phyloP scores from a whole-genome alignment of 2,329 filamentous ascomycete genomes.

The Bipolaris oryzae region DNA sequence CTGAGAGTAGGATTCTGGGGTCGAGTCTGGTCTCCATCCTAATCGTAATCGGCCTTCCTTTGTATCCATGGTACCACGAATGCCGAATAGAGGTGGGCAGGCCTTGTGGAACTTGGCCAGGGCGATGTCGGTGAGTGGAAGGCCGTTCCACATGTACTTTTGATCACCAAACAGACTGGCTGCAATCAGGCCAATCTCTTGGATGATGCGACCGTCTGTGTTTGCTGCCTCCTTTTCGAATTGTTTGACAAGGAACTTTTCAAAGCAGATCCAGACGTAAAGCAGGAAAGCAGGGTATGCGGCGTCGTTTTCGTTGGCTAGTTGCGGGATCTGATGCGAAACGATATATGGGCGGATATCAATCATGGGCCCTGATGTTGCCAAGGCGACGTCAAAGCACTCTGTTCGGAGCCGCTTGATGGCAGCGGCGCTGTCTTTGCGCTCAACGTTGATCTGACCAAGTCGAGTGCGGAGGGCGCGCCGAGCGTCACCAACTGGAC shows the following conservation, averaged over 20 bases:
- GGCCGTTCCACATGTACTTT: slow-evolving; percentile 69
- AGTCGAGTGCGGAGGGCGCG: slow-evolving; percentile 39
- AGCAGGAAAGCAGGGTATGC: slow-evolving; percentile 58
- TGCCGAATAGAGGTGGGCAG: slow-evolving; percentile 86
- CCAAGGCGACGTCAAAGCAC: slow-evolving; percentile 34
- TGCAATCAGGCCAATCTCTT: slow-evolving; percentile 78
- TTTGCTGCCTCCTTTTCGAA: slow-evolving; percentile 50
- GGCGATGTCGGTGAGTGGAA: slow-evolving; percentile 78
- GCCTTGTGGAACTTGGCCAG: slow-evolving; percentile 82
- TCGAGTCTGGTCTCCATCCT: slow-evolving; percentile 38
- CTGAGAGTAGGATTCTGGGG: slow-evolving; percentile 74
- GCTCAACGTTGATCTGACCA: slow-evolving; percentile 43
- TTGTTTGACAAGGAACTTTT: slow-evolving; percentile 74
- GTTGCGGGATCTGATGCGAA: slow-evolving; percentile 36
- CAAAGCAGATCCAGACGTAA: slow-evolving; percentile 77
- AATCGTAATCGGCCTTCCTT: slow-evolving; percentile 44
- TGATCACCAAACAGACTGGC: slow-evolving; percentile 75
- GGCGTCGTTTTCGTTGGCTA: slow-evolving; percentile 37
- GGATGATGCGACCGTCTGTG: slow-evolving; percentile 59
- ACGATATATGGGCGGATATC: slow-evolving; percentile 48
- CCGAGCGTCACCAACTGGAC: slow-evolving; percentile 39
- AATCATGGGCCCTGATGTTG: slow-evolving; percentile 36
- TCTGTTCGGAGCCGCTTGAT: slow-evolving; percentile 39
- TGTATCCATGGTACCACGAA: slow-evolving; percentile 76
- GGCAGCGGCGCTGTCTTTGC: slow-evolving; percentile 33